phyloP scores from a whole-genome alignment of 495 filamentous ascomycete genomes.

The Penicillium paradoxum region DNA sequence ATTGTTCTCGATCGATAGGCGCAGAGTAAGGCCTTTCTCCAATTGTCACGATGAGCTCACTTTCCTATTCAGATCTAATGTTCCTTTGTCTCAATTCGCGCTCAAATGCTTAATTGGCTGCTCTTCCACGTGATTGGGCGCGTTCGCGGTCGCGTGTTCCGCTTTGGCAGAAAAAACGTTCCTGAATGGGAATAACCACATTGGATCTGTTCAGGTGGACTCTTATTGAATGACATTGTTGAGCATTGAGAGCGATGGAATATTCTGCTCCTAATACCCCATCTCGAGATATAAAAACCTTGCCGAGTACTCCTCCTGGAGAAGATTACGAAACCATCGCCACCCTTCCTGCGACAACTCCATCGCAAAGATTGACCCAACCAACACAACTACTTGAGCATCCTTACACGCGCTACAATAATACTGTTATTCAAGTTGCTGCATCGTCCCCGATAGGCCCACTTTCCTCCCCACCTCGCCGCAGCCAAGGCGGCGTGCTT shows the following conservation, averaged over 20 bases:
- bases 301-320: conserved; percentile 30
- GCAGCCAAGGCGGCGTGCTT: conserved; percentile 36
- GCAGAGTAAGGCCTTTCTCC: background rate
- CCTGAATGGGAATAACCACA: conserved; percentile 9
- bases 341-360: conserved; percentile 49
- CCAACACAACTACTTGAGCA: conserved; percentile 65
- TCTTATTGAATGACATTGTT: background rate
- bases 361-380: conserved; percentile 53
- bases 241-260: conserved; percentile 27
- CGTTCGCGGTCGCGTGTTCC: conserved; percentile 18
- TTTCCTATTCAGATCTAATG: background rate
- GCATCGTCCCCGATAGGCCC: conserved; percentile 70
- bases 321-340: conserved; percentile 54
- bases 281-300: conserved; percentile 43
- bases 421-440: conserved; percentile 69
- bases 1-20: background rate
- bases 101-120: conserved; percentile 7
- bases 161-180: conserved; percentile 29
- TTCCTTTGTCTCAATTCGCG: background rate
- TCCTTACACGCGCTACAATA: conserved; percentile 23
- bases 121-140: conserved; percentile 22
- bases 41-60: background rate
- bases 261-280: conserved; percentile 46
- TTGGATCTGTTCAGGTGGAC: background rate
- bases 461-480: conserved; percentile 43